Conservation (phyloP, 345 rosid genomes). For the Sisymbrium irio region DNA sequence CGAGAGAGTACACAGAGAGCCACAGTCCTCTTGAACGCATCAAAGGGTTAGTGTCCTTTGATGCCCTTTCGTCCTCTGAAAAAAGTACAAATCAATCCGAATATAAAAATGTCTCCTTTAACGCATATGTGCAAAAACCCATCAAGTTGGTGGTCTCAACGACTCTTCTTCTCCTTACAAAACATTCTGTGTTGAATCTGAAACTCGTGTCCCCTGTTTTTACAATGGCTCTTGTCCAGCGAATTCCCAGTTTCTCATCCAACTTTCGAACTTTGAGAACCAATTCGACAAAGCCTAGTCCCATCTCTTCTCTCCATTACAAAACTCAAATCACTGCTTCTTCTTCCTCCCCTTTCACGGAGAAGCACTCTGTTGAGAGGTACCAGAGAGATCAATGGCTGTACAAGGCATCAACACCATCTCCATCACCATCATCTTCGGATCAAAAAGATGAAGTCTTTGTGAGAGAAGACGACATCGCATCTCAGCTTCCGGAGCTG, state of each 20-base stretch:
- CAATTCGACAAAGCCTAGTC: slow-evolving; percentile 6
- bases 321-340: slow-evolving; percentile 25
- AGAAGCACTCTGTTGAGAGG: slow-evolving; percentile 59
- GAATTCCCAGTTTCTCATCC: slow-evolving; percentile 22
- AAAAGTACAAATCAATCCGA: neutral
- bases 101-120: neutral
- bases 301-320: slow-evolving; percentile 38
- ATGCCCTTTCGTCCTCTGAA: slow-evolving; percentile 24
- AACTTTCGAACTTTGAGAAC: slow-evolving; percentile 7
- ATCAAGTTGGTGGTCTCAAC: slow-evolving; percentile 26
- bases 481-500: slow-evolving; percentile 84
- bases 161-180: neutral
- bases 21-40: slow-evolving; percentile 13
- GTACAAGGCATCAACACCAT: slow-evolving; percentile 35
- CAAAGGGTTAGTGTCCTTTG: slow-evolving; percentile 19
- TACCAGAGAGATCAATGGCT: slow-evolving; percentile 72
- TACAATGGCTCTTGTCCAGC: slow-evolving; percentile 34
- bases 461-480: slow-evolving; percentile 68
- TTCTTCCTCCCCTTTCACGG: slow-evolving; percentile 64
- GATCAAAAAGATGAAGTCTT: slow-evolving; percentile 37
- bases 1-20: neutral
- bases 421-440: neutral
- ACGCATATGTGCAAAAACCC: slow-evolving; percentile 9
- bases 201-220: neutral
- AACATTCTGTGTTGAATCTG: neutral